These are phyloP conservation scores for Discostella stelligeroides DNA, from an alignment of 108 stramenopile genomes.

Conservation along the genomic window DNA sequence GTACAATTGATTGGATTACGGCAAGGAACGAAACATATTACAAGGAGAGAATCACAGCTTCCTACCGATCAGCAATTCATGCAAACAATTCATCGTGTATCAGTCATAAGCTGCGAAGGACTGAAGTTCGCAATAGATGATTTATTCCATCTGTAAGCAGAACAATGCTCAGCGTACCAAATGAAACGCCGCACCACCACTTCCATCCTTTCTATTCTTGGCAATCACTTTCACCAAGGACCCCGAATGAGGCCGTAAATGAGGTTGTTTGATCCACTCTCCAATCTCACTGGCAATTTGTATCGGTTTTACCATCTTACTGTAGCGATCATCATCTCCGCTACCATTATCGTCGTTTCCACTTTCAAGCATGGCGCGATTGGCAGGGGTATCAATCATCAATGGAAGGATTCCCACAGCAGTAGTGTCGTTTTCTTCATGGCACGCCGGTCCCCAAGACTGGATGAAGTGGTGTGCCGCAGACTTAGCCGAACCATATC, in stretches of 20 bases:
- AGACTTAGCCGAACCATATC: conserved; percentile 67
- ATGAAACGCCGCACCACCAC: conserved; percentile 62
- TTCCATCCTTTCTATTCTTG: conserved; percentile 49
- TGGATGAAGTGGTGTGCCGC: conserved; percentile 74
- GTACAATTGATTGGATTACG: too few species aligned
- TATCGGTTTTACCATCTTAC: conserved; percentile 67
- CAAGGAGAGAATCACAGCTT: too few species aligned
- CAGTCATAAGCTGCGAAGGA: too few species aligned
- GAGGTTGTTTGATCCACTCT: conserved; percentile 63
- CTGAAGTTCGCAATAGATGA: too few species aligned
- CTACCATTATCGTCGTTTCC: conserved; percentile 32
- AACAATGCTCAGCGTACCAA: conserved; percentile 49
- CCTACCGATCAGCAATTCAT: too few species aligned
- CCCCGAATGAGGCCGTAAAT: conserved; percentile 78
- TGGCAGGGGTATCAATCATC: conserved; percentile 78
- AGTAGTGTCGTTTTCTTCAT: conserved; percentile 45
- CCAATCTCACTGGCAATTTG: conserved; percentile 83
- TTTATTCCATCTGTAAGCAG: too few species aligned
- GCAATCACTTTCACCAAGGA: conserved; percentile 81
- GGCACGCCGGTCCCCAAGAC: conserved; percentile 59
- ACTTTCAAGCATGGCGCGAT: conserved; percentile 66
- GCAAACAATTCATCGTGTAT: too few species aligned
- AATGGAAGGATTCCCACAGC: conserved; percentile 75
- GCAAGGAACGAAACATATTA: too few species aligned
- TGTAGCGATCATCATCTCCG: conserved; percentile 40